These are phyloP conservation scores for Tuber melanosporum DNA, from an alignment of 495 filamentous ascomycete species.

Conservation along the genomic window DNA sequence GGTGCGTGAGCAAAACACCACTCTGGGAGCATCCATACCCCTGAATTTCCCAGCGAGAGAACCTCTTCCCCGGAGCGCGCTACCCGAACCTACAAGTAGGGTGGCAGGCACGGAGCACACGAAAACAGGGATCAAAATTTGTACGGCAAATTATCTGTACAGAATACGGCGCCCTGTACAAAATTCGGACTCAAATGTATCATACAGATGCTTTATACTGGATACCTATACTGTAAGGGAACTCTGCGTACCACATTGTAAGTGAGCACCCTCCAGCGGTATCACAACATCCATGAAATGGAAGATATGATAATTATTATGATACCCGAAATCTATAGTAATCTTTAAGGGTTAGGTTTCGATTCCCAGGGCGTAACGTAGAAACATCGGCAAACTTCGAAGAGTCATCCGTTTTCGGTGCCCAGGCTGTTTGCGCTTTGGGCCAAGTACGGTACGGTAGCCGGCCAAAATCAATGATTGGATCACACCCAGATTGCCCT, in stretches of 20 bases:
- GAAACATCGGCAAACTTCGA: not conserved
- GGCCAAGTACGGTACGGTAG: not conserved
- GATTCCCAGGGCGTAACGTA: not conserved
- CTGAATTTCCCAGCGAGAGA: not conserved
- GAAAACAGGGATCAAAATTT: not conserved
- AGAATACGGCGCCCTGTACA: not conserved
- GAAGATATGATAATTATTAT: not conserved
- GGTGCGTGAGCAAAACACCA: not conserved
- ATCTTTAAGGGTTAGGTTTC: not conserved
- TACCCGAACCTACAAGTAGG: not conserved
- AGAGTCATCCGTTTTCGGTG: not conserved
- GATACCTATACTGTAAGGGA: not conserved
- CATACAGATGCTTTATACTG: not conserved
- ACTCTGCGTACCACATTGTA: not conserved
- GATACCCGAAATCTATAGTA: not conserved
- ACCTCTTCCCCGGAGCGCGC: not conserved
- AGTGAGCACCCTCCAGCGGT: not conserved
- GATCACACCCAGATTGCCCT: not conserved
- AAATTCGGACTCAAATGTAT: not conserved
- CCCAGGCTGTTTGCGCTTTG: not conserved
- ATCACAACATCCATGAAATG: not conserved
- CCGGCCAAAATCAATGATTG: not conserved
- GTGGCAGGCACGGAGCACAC: not conserved
- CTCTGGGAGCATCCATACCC: not conserved
- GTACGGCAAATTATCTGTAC: not conserved